These are phyloP conservation scores for Aspergillus sp. DNA, from an alignment of 2,329 filamentous ascomycete species.

Conservation along the genomic window DNA sequence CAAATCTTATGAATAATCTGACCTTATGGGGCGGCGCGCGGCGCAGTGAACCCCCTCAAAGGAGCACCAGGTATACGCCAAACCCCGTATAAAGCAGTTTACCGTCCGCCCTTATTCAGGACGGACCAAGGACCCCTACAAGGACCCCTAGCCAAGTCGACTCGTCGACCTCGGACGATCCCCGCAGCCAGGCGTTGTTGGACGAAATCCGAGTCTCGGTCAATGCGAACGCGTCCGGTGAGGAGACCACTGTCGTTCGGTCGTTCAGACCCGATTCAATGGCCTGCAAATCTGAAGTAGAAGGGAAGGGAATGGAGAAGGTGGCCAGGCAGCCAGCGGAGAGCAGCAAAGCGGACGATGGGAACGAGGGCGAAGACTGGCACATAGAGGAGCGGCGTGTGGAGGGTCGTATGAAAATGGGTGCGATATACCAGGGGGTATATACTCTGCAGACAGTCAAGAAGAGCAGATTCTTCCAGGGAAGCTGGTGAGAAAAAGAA, in stretches of 20 bases:
- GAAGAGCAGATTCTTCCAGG: not conserved
- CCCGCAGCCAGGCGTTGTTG: slow-evolving; percentile 11
- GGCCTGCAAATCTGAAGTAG: not conserved
- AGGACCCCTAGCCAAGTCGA: slow-evolving; percentile 42
- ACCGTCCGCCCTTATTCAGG: slow-evolving; percentile 48
- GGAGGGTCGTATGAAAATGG: not conserved
- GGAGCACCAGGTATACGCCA: too few species aligned
- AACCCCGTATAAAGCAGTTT: slow-evolving; percentile 24
- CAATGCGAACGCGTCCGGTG: slow-evolving; percentile 11
- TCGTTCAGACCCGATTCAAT: not conserved
- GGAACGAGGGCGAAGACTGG: slow-evolving; percentile 24
- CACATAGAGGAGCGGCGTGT: slow-evolving; percentile 28
- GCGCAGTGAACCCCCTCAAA: too few species aligned
- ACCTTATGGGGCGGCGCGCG: too few species aligned
- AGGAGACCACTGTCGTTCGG: slow-evolving; percentile 7
- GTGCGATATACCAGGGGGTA: not conserved
- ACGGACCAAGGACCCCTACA: slow-evolving; percentile 44
- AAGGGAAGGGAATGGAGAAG: slow-evolving; percentile 11
- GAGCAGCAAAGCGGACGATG: slow-evolving; percentile 19
- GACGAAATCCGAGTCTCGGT: slow-evolving; percentile 8
- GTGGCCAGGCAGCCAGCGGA: slow-evolving; percentile 23
- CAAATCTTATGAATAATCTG: too few species aligned
- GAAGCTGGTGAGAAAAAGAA: slow-evolving; percentile 4
- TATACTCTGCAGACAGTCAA: not conserved
- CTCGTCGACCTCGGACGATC: slow-evolving; percentile 19